These are phyloP conservation scores for Lentinula sp. DNA, from an alignment of 768 basidiomycete genomes.

Conservation along the genomic window DNA sequence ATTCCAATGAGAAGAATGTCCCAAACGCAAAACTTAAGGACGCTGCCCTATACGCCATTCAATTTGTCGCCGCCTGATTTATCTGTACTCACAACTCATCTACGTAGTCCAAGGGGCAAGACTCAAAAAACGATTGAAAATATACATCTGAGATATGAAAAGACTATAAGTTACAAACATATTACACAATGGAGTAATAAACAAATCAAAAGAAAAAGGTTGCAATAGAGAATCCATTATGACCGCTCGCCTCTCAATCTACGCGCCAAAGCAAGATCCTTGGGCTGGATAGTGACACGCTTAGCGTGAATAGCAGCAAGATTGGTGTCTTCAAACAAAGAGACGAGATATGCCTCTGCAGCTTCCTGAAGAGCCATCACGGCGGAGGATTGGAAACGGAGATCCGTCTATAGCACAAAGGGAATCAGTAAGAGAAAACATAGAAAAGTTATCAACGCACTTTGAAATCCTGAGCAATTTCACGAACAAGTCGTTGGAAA, in stretches of 20 bases:
- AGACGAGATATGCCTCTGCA: conserved; percentile 76
- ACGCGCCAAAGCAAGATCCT: conserved; percentile 78
- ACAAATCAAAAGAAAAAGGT: conserved; percentile 12
- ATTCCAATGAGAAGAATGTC: too few relatives aligned
- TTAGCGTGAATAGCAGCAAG: conserved; percentile 84
- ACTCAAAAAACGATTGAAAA: too few relatives aligned
- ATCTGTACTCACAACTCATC: too few relatives aligned
- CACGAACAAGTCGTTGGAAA: conserved; percentile 86
- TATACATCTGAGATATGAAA: too few relatives aligned
- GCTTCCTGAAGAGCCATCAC: conserved; percentile 87
- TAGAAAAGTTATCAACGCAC: conserved; percentile 26
- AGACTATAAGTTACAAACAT: background rate
- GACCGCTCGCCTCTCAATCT: conserved; percentile 76
- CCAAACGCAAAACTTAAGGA: too few relatives aligned
- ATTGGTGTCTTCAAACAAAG: conserved; percentile 76
- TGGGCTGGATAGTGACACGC: conserved; percentile 81
- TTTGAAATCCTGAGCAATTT: conserved; percentile 91
- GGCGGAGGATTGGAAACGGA: conserved; percentile 89
- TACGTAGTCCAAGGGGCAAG: too few relatives aligned
- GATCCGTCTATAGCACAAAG: conserved; percentile 46
- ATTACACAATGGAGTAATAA: background rate
- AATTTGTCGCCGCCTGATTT: too few relatives aligned
- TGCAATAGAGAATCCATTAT: conserved; percentile 23
- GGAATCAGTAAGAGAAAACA: conserved; percentile 6
- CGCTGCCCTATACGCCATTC: too few relatives aligned